Percentiles rank a stretch among this genome's conserved stretches.
These are phyloP conservation scores for Epichloe sibirici DNA, from an alignment of 2,329 filamentous ascomycete species.

Conservation along the genomic window DNA sequence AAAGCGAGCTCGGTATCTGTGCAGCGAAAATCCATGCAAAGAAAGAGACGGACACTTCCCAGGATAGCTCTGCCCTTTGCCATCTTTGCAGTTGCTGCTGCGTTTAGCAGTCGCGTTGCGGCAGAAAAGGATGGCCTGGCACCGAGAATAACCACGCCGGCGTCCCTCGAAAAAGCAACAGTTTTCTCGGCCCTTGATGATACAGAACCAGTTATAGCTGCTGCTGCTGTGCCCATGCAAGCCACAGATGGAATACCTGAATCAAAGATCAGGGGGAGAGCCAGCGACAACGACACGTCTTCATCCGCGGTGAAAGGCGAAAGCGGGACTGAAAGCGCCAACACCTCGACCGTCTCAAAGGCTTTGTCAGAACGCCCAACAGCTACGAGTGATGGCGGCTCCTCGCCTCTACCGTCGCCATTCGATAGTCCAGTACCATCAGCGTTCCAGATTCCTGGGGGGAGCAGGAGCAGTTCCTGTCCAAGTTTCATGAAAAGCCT, in stretches of 20 bases:
- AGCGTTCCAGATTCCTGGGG: constrained; percentile 45
- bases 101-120: background rate
- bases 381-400: background rate
- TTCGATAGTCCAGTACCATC: constrained; percentile 54
- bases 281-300: background rate
- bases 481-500: constrained; percentile 57
- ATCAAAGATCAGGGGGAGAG: background rate
- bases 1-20: background rate
- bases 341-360: background rate
- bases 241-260: background rate
- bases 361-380: background rate
- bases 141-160: background rate
- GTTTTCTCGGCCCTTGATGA: background rate
- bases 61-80: background rate
- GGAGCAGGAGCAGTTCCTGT: constrained; percentile 36
- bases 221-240: background rate
- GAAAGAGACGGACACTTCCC: background rate
- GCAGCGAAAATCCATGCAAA: background rate
- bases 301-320: background rate
- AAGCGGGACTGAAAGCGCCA: background rate
- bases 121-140: background rate
- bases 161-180: background rate
- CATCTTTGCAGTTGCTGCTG: background rate
- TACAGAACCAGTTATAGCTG: background rate
- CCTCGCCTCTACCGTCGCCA: constrained; percentile 41